Conservation (phyloP, 2,329 filamentous ascomycete genomes). For the Diplodia intermedia region DNA sequence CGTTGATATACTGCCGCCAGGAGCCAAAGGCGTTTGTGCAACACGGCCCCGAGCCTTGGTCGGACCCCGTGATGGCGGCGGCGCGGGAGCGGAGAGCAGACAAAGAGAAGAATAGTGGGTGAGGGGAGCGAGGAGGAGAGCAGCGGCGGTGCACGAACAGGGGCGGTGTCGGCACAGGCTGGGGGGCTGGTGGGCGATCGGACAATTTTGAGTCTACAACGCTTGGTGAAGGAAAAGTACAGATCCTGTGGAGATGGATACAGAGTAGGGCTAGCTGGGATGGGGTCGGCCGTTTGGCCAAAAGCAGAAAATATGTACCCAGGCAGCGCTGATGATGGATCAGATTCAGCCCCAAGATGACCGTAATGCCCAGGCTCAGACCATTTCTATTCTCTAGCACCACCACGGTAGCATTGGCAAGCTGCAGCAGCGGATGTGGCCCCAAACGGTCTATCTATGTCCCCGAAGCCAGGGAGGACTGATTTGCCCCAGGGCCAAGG, state of each 20-base stretch:
- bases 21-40: slow-evolving; percentile 41
- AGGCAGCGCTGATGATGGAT: slow-evolving; percentile 46
- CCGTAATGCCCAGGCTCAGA: slow-evolving; percentile 53
- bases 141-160: not conserved
- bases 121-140: not conserved
- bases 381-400: slow-evolving; percentile 53
- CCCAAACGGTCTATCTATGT: slow-evolving; percentile 52
- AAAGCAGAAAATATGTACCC: slow-evolving; percentile 48
- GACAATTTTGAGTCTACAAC: slow-evolving; percentile 30
- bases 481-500: slow-evolving; percentile 48
- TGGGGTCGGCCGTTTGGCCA: slow-evolving; percentile 48
- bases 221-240: slow-evolving; percentile 33
- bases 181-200: slow-evolving; percentile 19
- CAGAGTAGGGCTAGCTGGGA: slow-evolving; percentile 44
- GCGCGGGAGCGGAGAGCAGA: slow-evolving; percentile 34
- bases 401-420: slow-evolving; percentile 54
- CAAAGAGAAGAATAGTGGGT: not conserved
- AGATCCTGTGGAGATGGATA: slow-evolving; percentile 40
- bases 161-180: slow-evolving; percentile 4
- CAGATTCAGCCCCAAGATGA: slow-evolving; percentile 55
- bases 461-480: slow-evolving; percentile 50
- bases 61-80: slow-evolving; percentile 43
- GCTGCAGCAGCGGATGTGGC: slow-evolving; percentile 55
- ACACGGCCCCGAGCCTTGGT: slow-evolving; percentile 39
- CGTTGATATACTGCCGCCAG: slow-evolving; percentile 31